Base-by-base conservation (phyloP, 805 yeast species). In the Saturnispora serradocipensis region DNA sequence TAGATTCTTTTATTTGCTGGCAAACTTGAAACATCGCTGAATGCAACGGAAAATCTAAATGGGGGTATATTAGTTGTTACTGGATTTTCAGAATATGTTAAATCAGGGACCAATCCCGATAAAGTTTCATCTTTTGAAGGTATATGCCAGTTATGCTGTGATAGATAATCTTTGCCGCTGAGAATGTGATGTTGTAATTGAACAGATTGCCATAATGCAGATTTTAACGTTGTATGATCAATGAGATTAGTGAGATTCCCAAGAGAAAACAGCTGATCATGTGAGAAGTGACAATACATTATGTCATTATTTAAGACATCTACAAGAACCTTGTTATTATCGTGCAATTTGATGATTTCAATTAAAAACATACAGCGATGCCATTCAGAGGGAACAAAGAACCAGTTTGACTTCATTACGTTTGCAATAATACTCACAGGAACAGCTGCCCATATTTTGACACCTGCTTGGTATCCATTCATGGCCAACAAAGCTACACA, bases 301-400 rank as follows among this genome's bases (percentile, higher is more conserved):
- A 78, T 70, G 28, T 69, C 71, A 7, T 66, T 60, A 53, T 74
- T 74, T 45, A 78, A 56, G 0, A 70, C 64, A 4, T 64, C 58
- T 16, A 60, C 57, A n/a, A 76, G 53, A 5, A 61, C 56, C 9
- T 46, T 8, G 11, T 55, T 59, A 34, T 54, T 56, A 15, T 45
- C 43, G 18, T 50, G 49, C 10, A 46, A 13, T 36, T 49, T 36
- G 11, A 49, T 34, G 28, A 49, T 43, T 9, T 49, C 48, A 27
- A 49, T 16, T 5, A 49, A 18, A 38, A 78, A 77, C 28, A 73
- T 54, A 43, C 78, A 75, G 49, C 84, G 65, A 43, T 77, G 81
- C 80, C 80, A 77, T 59, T 78, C 84, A 2, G 71, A 69, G 2
- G 78, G 77, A 4, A 76, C 76, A 59, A 74, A 78, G 55, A 78